Percentiles rank a stretch among this genome's conserved stretches.
Conservation (phyloP, 345 rosid species). For the Geranium brycei region DNA sequence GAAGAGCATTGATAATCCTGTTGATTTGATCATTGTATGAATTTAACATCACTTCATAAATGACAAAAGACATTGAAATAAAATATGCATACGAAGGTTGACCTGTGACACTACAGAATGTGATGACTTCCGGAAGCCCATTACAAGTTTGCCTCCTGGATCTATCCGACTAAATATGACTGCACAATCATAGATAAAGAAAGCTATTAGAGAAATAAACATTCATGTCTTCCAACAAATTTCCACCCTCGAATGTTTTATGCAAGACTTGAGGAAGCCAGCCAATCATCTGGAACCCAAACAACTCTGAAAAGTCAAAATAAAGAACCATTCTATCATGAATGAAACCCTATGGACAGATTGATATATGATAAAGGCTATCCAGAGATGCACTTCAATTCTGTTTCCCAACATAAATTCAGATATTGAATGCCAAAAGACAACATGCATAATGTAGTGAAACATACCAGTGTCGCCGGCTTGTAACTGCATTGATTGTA, state of each 20-base stretch:
- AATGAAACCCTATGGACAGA: background rate
- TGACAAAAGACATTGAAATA: background rate
- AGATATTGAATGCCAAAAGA: too few species aligned
- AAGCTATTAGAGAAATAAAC: background rate
- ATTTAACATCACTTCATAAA: conserved; percentile 4
- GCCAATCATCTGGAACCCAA: background rate
- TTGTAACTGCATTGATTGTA: conserved; percentile 74
- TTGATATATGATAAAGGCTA: background rate
- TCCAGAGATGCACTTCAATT: background rate
- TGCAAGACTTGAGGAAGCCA: background rate
- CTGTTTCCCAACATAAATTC: conserved; percentile 1
- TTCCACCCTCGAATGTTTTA: background rate
- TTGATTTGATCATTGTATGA: conserved; percentile 7
- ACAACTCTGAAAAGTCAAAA: background rate
- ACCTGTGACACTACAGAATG: conserved; percentile 47
- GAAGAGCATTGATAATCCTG: conserved; percentile 37
- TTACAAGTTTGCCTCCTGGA: conserved; percentile 67
- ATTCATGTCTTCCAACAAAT: background rate
- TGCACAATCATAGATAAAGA: conserved; percentile 14
- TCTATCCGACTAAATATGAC: conserved; percentile 78
- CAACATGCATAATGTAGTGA: background rate
- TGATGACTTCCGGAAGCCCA: conserved; percentile 69
- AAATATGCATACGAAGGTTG: conserved; percentile 9
- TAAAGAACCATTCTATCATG: background rate
- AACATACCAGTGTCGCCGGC: conserved; percentile 85